These are phyloP conservation scores for Cutaneotrichosporon spelunceum DNA, from an alignment of 1,284 basidiomycete species.

Conservation along the genomic window DNA sequence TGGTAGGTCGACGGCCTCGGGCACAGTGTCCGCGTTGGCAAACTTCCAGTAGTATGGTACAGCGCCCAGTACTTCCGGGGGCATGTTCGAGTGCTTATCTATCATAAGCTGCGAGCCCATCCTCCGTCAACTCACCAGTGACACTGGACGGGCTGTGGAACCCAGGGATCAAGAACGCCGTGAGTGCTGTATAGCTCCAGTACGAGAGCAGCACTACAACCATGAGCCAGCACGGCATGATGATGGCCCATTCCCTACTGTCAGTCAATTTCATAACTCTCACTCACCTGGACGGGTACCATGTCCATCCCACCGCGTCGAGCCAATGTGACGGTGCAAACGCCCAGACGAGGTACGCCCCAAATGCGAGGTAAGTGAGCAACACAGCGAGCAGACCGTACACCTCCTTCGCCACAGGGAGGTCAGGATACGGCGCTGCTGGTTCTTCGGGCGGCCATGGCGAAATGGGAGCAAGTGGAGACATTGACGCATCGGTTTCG, in stretches of 20 bases:
- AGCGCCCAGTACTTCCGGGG: not conserved
- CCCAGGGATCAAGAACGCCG: constrained; percentile 65
- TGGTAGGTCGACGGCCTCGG: constrained; percentile 73
- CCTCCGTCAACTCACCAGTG: constrained; percentile 55
- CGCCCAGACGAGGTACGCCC: constrained; percentile 67
- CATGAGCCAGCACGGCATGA: constrained; percentile 76
- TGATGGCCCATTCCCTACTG: constrained; percentile 74
- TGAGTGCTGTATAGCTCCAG: constrained; percentile 70
- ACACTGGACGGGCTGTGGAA: constrained; percentile 65
- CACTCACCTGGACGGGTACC: constrained; percentile 80
- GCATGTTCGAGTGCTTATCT: constrained; percentile 16
- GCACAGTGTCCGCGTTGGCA: constrained; percentile 54
- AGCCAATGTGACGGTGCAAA: constrained; percentile 60
- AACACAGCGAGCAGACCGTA: constrained; percentile 84
- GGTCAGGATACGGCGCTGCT: constrained; percentile 51
- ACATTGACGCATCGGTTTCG: constrained; percentile 15
- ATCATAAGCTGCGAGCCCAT: not conserved
- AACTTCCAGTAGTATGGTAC: constrained; percentile 34
- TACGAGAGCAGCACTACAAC: constrained; percentile 72
- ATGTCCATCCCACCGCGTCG: constrained; percentile 63
- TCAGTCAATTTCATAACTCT: not conserved
- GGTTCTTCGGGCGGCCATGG: constrained; percentile 58
- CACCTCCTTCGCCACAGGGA: constrained; percentile 59
- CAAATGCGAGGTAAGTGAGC: constrained; percentile 68
- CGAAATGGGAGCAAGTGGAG: constrained; percentile 59